Evolutionary conservation across 768 basidiomycete genomes (phyloP).

Genomic region (Rhizopogon vulgaris): DNA sequence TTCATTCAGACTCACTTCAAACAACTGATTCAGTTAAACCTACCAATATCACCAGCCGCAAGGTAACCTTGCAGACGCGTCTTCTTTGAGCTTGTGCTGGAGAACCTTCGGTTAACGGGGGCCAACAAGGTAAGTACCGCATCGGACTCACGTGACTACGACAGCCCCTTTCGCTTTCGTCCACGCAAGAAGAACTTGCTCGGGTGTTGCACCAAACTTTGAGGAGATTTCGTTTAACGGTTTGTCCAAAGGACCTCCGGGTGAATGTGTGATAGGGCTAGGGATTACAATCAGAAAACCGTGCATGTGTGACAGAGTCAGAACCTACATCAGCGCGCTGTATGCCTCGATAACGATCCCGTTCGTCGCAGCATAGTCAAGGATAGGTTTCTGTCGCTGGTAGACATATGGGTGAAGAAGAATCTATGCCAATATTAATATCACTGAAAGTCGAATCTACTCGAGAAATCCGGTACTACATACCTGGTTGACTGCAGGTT

Average conservation of each 20-base stretch:
- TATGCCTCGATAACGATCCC: constrained; percentile 4
- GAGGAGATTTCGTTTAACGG: constrained; percentile 19
- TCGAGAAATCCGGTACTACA: constrained; percentile 24
- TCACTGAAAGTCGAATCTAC: not conserved
- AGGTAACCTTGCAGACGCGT: constrained; percentile 63
- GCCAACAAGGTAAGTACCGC: not conserved
- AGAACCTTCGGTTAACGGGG: not conserved
- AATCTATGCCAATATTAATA: not conserved
- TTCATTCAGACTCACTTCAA: not conserved
- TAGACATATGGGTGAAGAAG: constrained; percentile 63
- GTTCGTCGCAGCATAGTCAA: constrained; percentile 12
- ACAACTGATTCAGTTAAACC: constrained; percentile 6
- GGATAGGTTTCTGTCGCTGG: constrained; percentile 50
- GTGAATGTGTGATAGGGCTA: too few relatives aligned
- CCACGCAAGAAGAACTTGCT: constrained; percentile 28
- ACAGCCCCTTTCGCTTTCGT: constrained; percentile 54
- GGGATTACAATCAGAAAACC: too few relatives aligned
- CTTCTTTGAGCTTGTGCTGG: constrained; percentile 61
- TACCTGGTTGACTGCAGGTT: constrained; percentile 66
- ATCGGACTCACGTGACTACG: constrained; percentile 46
- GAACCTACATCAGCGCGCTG: constrained; percentile 21
- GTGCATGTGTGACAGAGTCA: constrained; percentile 13
- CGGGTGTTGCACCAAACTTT: constrained; percentile 22
- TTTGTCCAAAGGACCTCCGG: too few relatives aligned
- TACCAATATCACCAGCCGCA: constrained; percentile 58